Base-by-base conservation (phyloP, 1,139 yeast genomes). In the Blastobotrys proliferans region DNA sequence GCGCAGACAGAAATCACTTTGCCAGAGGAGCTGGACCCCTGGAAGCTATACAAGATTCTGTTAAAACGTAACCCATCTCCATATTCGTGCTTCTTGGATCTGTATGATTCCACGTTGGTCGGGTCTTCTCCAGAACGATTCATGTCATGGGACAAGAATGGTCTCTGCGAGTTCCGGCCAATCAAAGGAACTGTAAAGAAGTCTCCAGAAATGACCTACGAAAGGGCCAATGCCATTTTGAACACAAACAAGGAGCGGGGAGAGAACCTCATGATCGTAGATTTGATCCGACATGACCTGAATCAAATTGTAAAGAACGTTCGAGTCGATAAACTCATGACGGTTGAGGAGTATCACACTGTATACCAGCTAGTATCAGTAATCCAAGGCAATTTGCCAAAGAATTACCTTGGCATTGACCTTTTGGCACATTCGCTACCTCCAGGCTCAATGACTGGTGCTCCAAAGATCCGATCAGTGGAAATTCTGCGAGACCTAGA, bases 401-500 rank as follows among this genome's bases (percentile, higher is more conserved):
- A 56, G 14, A 51, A 63, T 10, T 81, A 74, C 55, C 69, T 73
- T 22, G 98, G 97, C 0, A 70, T 88, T 32, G 97, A 92, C 59
- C 70, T 90, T 4, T 70, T 92, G 16, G 76, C 79, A 19, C 79
- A 79, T 47, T 80, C 96, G 0, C 68, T 94, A 28, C 98, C 99
- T 1, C 97, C 99, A 0, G 99, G 99, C 0, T 90, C 97, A 1
- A 94, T 94, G 99, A 94, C 99, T 0, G 99, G 99, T 3, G 98
- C 99, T 0, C 99, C 99, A 1, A 94, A 94, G 66, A 84, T 82
- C 56, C 73, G 96, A 46, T 86, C 97, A 0, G 95, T 92, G 2
- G 94, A 90, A 60, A 64, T 94, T 11, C 70, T 94, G 19, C 83
- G 82, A 48, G 63, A 66, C 1, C 66, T 70, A 45, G 87, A 69